These are phyloP conservation scores for Zalerion maritima DNA, from an alignment of 495 filamentous ascomycete species.

Conservation along the genomic window DNA sequence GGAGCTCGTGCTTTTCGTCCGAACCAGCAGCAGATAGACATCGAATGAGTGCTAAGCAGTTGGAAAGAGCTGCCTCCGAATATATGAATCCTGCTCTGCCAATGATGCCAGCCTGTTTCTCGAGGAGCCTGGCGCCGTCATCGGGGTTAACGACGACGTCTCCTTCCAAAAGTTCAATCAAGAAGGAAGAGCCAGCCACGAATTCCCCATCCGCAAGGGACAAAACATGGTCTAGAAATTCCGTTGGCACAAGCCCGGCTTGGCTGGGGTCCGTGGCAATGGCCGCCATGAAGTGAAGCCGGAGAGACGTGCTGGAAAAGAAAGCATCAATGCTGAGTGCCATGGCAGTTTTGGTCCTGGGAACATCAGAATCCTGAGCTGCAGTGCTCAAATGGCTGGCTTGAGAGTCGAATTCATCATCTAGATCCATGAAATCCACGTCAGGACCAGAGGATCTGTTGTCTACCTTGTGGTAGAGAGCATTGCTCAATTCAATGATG, in stretches of 20 bases:
- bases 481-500: conserved; percentile 24
- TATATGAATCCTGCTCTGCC: conserved; percentile 47
- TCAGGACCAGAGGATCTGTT: conserved; percentile 13
- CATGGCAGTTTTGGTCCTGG: conserved; percentile 32
- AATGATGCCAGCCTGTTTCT: conserved; percentile 41
- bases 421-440: conserved; percentile 62
- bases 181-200: conserved; percentile 37
- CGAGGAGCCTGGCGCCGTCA: conserved; percentile 28
- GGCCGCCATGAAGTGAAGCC: conserved; percentile 24
- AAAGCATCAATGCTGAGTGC: conserved; percentile 34
- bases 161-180: conserved; percentile 32
- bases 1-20: conserved; percentile 36
- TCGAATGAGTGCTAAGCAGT: conserved; percentile 57
- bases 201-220: conserved; percentile 45
- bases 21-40: conserved; percentile 53
- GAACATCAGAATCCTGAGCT: conserved; percentile 18
- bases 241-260: conserved; percentile 20
- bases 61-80: conserved; percentile 59
- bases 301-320: conserved; percentile 23
- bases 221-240: conserved; percentile 43
- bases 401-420: conserved; percentile 50
- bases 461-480: conserved; percentile 28
- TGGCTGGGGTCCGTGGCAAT: conserved; percentile 20
- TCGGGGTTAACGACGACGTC: conserved; percentile 26
- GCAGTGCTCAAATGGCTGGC: conserved; percentile 28